Base-by-base conservation (phyloP, 306 rosid species). In the Prunus armeniaca region DNA sequence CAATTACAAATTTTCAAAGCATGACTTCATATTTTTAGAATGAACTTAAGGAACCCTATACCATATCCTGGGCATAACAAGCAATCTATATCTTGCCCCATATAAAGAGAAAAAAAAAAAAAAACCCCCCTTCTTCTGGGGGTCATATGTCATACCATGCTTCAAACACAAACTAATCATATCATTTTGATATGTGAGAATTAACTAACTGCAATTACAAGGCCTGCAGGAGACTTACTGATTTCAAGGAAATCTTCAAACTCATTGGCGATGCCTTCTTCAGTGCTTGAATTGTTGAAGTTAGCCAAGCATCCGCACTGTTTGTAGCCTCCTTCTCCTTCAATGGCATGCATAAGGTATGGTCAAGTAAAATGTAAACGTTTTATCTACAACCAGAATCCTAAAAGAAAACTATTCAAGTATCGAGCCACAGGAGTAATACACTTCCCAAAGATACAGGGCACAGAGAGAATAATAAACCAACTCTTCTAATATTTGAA, bases 251-350 rank as follows among this genome's bases (percentile, higher is more conserved):
- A 63, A 93, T 81, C 90, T 93, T 93, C 79, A 91, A 91, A 80
- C 96, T 86, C 65, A 82, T 91, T 14, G 98, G 98, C 45, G 98
- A 91, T 84, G 97, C 92, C 83, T 82, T 87, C 85, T 80, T 89
- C 65, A 93, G 62, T 56, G 91, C 79, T 65, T 75, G 87, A 83
- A 93, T 84, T 74, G 93, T 90, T 50, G 84, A 61, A 34, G 86
- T 71, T 75, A 89, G 78, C 98, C 97, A 95, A 58, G 54, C 79
- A 82, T 88, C 90, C 8, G 58, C 79, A 74, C 47, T 84, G 32
- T 78, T 74, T 65, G 17, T 68, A 15, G 87, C 86, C 84, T 89
- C 97, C 61, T 65, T 78, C 79, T 89, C 97, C 98, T 90, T 76
- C 46, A 78, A 81, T 56, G 80, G 68, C 55, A 76, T 61, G 34